A percentile compares a stretch with the other conserved stretches of the same genome.
Conservation (phyloP, 108 stramenopile genomes). For the Nannochloropsis salina region DNA sequence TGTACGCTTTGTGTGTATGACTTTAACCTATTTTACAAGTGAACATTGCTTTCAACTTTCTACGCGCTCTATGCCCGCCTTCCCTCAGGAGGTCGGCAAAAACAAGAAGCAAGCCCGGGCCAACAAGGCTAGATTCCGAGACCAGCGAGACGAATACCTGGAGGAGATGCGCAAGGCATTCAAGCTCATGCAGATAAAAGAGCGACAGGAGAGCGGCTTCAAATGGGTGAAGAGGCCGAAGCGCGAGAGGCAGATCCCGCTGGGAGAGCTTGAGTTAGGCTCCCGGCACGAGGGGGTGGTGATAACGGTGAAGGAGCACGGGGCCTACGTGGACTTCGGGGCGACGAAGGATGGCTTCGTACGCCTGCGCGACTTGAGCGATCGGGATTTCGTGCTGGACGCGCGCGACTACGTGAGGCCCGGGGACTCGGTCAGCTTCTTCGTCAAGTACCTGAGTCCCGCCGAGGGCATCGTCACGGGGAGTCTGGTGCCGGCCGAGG, state of each 20-base stretch:
- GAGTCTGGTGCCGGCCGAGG: constrained; percentile 64
- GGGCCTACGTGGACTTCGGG: constrained; percentile 6
- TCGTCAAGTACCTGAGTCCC: constrained; percentile 56
- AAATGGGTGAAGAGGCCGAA: background rate
- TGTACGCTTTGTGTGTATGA: no score
- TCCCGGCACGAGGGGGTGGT: background rate
- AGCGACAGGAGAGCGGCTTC: background rate
- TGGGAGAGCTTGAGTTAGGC: background rate
- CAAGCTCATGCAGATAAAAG: constrained; percentile 17
- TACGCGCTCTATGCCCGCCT: background rate
- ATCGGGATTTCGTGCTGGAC: constrained; percentile 67
- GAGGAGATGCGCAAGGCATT: constrained; percentile 17
- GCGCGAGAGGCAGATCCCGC: background rate
- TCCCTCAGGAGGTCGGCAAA: background rate
- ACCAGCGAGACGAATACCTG: constrained; percentile 15
- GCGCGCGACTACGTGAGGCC: constrained; percentile 63
- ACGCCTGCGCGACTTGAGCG: background rate
- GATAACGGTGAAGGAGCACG: background rate
- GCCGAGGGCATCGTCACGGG: constrained; percentile 69
- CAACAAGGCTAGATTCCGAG: constrained; percentile 2
- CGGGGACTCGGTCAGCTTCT: constrained; percentile 66
- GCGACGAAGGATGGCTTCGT: background rate
- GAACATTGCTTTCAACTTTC: no score
- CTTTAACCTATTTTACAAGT: no score
- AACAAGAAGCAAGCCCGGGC: constrained; percentile 19